Base-by-base conservation (phyloP, 2,329 filamentous ascomycete species). In the Diaporthe eres region DNA sequence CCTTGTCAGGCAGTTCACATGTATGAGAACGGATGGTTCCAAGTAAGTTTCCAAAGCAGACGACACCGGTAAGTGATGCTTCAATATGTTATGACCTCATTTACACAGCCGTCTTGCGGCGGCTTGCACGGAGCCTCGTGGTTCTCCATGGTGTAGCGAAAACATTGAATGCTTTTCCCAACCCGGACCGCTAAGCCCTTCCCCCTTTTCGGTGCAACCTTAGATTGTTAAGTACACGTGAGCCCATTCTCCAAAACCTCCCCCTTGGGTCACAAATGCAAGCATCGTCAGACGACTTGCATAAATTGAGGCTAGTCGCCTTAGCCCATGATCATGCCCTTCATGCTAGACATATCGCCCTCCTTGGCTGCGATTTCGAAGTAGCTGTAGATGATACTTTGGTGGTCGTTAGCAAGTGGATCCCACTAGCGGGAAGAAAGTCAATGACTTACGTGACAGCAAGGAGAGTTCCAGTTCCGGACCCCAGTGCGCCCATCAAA, bases 331-430 rank as follows among this genome's bases (percentile, higher is more conserved):
- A 93, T 89, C 90, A 93, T 92, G 75, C 92, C 92, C 86, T 93
- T 92, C 90, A 93, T 92, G 80, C 95, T 95, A 77, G 93, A 91
- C 86, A 98, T 93, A 85, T 99, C 97, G 81, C 97, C 97, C 87
- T 99, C 97, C 88, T 98, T 98, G 82, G 97, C 97, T 34, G 97
- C 97, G 82, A 99, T 99, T 86, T 99, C 97, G 82, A 99, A 99
- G 89, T 99, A 99, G 79, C 96, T 95, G 86, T 99, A 99, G 86
- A 99, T 99, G 85, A 99, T 99, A 77, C 95, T 97, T 80, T 22
- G 37, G 22, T 22, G 17, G 1, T 37, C n/a, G 72, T 85, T 78
- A 85, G 81, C 80, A 80, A 85, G 82, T 84, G 86, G 77, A 79
- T 78, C 71, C 71, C n/a, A 72, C 10, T 9, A 1, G 31, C 34